Evolutionary conservation across 345 rosid genomes (phyloP), one percentile per base, ranked within the genome.

Genomic region (Brassica juncea): DNA sequence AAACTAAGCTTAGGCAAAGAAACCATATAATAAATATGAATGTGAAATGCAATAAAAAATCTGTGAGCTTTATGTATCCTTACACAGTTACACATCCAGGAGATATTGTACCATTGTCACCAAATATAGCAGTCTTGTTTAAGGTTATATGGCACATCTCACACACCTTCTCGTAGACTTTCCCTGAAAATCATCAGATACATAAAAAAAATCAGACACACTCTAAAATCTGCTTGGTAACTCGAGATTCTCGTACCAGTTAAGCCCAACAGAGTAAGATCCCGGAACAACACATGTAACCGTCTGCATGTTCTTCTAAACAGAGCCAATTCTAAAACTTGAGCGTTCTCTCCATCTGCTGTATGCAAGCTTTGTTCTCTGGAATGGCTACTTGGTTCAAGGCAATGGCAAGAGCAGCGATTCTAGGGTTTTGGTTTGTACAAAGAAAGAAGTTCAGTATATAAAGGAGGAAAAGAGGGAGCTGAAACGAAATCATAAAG

Each of bases 341-440:
- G 91, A 15, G 98, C 89, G 78, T 95, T 95, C 86, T 84, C 92
- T 87, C 91, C 88, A 95, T 96, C 82, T 91, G 98, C 69, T 88
- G 91, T 86, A 95, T 95, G 78, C 91, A 90, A 60, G 93, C 91
- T 83, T 83, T 86, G 85, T 86, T 91, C 72, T 90, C 97, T 12
- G 88, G 93, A 47, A 90, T 87, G 72, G 92, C 92, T 30, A 89
- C 96, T 87, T 95, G 98, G 81, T 90, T 94, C 70, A 94, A 88
- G 72, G 99, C 94, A 73, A 93, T 87, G 68, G 98, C 97, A 61
- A 95, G 98, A 79, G 99, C 97, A 71, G 98, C 98, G 5, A 93
- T 91, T 75, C n/a, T n/a, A n/a, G n/a, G n/a, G n/a, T n/a, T n/a
- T n/a, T n/a, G n/a, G n/a, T n/a, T n/a, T n/a, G n/a, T n/a, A n/a